phyloP scores from a whole-genome alignment of 2,329 filamentous ascomycete species.

The Neospermospora avenae region DNA sequence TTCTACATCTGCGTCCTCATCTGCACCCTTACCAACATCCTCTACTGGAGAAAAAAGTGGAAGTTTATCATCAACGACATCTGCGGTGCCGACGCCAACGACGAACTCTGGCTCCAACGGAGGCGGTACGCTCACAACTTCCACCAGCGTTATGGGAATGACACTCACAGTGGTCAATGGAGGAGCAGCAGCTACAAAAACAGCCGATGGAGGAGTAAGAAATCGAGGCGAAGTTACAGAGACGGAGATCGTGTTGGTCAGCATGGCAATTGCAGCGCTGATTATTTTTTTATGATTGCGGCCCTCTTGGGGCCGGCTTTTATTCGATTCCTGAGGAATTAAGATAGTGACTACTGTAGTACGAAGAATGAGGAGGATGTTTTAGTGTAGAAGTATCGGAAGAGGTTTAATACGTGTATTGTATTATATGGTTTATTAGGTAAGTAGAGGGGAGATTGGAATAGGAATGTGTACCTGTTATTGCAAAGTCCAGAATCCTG shows the following conservation, averaged over 20 bases:
- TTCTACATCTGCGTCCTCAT: not conserved
- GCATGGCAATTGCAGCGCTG: conserved; percentile 13
- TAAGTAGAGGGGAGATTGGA: not conserved
- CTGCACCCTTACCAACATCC: too few species aligned
- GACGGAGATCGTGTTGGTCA: conserved; percentile 3
- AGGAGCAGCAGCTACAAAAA: not conserved
- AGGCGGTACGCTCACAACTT: not conserved
- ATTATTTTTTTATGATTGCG: conserved; percentile 20
- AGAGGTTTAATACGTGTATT: not conserved
- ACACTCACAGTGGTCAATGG: conserved; percentile 5
- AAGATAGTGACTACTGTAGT: not conserved
- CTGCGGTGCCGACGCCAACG: not conserved
- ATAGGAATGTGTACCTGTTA: not conserved
- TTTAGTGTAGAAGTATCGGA: not conserved
- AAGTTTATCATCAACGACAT: not conserved
- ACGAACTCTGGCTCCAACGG: not conserved
- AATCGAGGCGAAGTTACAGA: not conserved
- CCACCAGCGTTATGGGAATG: not conserved
- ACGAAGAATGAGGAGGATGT: not conserved
- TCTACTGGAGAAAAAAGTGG: not conserved
- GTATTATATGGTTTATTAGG: not conserved
- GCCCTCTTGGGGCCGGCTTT: conserved; percentile 7
- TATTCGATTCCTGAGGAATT: conserved; percentile 18
- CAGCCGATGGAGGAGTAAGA: not conserved
- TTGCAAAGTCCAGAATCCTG: not conserved